A percentile compares a stretch with the other conserved stretches of the same genome.
phyloP scores from a whole-genome alignment of 78 protist genomes.

The Protostelium mycophagum region DNA sequence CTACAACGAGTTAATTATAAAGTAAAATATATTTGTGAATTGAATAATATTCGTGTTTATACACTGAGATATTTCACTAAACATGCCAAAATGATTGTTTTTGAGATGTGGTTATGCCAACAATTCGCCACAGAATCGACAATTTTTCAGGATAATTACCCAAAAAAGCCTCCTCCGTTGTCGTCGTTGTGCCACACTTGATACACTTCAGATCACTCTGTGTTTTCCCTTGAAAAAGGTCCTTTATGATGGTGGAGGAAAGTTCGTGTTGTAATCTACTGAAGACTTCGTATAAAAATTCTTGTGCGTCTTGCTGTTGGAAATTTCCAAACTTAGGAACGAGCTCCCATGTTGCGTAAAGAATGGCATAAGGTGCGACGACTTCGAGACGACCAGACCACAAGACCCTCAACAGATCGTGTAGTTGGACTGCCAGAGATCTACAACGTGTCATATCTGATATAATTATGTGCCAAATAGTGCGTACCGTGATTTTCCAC shows the following conservation, averaged over 20 bases:
- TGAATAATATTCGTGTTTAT: too few species aligned
- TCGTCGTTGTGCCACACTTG: constrained; percentile 19
- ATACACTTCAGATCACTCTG: constrained; percentile 31
- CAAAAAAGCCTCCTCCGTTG: constrained; percentile 31
- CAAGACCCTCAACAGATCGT: constrained; percentile 26
- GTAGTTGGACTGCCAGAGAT: constrained; percentile 29
- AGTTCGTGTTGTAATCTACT: neutral
- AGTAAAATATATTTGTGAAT: too few species aligned
- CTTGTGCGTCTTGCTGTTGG: constrained; percentile 65
- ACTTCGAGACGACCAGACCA: constrained; percentile 57
- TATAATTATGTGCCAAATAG: too few species aligned
- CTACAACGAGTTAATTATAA: neutral
- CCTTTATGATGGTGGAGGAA: neutral
- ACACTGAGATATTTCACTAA: too few species aligned
- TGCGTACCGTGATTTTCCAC: too few species aligned
- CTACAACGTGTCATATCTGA: too few species aligned
- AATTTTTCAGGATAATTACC: too few species aligned
- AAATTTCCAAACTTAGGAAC: constrained; percentile 41
- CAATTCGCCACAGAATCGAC: too few species aligned
- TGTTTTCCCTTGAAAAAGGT: constrained; percentile 36
- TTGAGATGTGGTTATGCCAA: too few species aligned
- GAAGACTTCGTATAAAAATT: constrained; percentile 32
- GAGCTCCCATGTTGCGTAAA: constrained; percentile 30
- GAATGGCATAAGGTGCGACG: constrained; percentile 30
- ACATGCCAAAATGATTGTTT: too few species aligned